Conservation (phyloP, 176 grass and related monocot genomes). For the Raddia distichophylla region DNA sequence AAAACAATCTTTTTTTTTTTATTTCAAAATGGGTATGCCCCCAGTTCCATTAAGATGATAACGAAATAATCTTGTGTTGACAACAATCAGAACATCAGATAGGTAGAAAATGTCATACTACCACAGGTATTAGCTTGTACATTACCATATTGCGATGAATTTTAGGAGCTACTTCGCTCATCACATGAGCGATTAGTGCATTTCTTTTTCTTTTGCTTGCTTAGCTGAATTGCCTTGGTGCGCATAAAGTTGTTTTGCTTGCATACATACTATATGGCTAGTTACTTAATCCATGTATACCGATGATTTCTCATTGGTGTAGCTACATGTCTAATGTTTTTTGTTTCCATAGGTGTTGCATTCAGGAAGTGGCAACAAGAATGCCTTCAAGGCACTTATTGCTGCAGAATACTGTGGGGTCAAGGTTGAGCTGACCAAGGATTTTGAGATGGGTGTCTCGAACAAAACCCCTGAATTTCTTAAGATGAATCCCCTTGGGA, state of each 20-base stretch:
- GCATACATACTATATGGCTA: background rate
- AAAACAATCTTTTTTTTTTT: background rate
- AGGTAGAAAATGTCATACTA: too few relatives aligned
- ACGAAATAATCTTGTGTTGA: too few relatives aligned
- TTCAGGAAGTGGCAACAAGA: constrained; percentile 65
- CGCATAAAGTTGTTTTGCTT: background rate
- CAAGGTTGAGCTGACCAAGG: constrained; percentile 71
- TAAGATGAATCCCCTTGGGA: constrained; percentile 96
- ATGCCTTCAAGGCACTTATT: constrained; percentile 88
- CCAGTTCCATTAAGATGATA: too few relatives aligned
- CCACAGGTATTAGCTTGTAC: background rate
- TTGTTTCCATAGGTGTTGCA: constrained; percentile 57
- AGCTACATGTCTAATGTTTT: background rate
- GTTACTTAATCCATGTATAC: background rate
- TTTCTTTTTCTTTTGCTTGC: background rate
- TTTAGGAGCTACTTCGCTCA: background rate
- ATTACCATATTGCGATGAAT: too few relatives aligned
- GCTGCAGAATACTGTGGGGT: constrained; percentile 83
- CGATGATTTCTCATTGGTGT: background rate
- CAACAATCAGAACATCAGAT: too few relatives aligned
- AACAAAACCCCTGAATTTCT: constrained; percentile 97
- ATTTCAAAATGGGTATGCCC: background rate
- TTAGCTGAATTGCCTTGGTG: background rate
- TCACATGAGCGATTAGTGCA: background rate
- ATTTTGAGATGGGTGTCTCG: constrained; percentile 91